Conservation (phyloP, 2,329 filamentous ascomycete species). For the Cladobotryum mycophilum region DNA sequence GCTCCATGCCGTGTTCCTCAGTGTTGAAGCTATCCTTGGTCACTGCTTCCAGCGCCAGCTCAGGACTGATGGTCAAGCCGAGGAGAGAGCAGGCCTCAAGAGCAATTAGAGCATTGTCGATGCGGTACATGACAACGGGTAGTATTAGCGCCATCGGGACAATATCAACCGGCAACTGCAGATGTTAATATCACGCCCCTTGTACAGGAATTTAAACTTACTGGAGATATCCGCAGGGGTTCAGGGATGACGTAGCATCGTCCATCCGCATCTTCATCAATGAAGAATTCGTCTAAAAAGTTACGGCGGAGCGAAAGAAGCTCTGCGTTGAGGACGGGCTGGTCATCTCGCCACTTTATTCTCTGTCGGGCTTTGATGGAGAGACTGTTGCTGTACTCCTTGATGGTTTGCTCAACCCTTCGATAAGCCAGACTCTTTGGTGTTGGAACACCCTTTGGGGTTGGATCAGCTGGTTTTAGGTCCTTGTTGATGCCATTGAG, state of each 20-base stretch:
- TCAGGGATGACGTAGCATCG: conserved; percentile 68
- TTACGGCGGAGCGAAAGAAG: conserved; percentile 74
- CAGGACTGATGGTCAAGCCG: conserved; percentile 56
- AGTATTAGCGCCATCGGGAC: conserved; percentile 69
- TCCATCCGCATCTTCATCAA: conserved; percentile 39
- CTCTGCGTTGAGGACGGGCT: conserved; percentile 75
- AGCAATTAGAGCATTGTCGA: conserved; percentile 77
- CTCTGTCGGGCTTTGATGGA: conserved; percentile 52
- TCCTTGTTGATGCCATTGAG: conserved; percentile 46
- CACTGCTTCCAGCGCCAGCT: conserved; percentile 76
- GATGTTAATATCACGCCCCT: not conserved
- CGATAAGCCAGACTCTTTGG: conserved; percentile 39
- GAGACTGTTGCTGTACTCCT: conserved; percentile 77
- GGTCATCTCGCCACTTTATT: conserved; percentile 54
- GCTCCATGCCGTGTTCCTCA: conserved; percentile 61
- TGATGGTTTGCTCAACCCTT: conserved; percentile 52
- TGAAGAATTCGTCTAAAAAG: conserved; percentile 63
- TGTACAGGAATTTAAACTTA: conserved; percentile 38
- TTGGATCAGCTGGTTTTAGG: conserved; percentile 57
- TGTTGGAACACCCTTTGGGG: conserved; percentile 51
- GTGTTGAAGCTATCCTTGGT: conserved; percentile 89
- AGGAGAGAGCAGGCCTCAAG: conserved; percentile 66
- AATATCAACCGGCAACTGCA: conserved; percentile 59
- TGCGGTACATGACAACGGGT: conserved; percentile 75
- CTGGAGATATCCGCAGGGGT: conserved; percentile 67